Percentiles rank a stretch among this genome's conserved stretches.
Conservation (phyloP, 257 asterid genomes). For the Galeopsis tetrahit region DNA sequence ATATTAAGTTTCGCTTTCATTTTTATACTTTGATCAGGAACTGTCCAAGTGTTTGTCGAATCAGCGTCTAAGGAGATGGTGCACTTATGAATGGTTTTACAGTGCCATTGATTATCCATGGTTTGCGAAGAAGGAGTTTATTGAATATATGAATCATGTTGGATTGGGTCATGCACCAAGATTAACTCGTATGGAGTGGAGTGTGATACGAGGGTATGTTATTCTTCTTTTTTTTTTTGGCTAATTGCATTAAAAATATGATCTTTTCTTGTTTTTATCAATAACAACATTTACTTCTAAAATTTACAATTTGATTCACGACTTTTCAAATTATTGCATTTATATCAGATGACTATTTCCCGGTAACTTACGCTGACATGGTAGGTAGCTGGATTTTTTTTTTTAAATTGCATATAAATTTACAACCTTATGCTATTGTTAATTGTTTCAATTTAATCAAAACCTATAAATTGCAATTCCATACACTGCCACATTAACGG, state of each 20-base stretch:
- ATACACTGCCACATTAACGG: not conserved
- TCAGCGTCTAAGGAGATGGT: conserved; percentile 79
- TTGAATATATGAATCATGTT: conserved; percentile 81
- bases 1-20: conserved; percentile 21
- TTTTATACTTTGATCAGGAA: conserved; percentile 53
- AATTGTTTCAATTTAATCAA: not conserved
- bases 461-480: too few species aligned
- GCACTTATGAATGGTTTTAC: conserved; percentile 91
- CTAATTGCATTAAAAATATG: not conserved
- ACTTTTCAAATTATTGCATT: too few species aligned
- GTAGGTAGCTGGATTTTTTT: not conserved
- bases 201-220: conserved; percentile 84
- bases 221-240: conserved; percentile 27
- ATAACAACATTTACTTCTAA: not conserved
- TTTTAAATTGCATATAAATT: not conserved
- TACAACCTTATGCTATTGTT: not conserved
- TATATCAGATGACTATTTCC: not conserved
- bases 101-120: conserved; percentile 94
- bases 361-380: not conserved
- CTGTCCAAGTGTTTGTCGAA: conserved; percentile 66
- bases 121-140: conserved; percentile 89
- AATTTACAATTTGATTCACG: not conserved
- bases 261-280: not conserved
- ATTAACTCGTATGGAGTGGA: conserved; percentile 92
- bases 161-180: conserved; percentile 91